Base-by-base conservation (phyloP, 2,329 filamentous ascomycete genomes). In the Rutstroemia sydowiana region DNA sequence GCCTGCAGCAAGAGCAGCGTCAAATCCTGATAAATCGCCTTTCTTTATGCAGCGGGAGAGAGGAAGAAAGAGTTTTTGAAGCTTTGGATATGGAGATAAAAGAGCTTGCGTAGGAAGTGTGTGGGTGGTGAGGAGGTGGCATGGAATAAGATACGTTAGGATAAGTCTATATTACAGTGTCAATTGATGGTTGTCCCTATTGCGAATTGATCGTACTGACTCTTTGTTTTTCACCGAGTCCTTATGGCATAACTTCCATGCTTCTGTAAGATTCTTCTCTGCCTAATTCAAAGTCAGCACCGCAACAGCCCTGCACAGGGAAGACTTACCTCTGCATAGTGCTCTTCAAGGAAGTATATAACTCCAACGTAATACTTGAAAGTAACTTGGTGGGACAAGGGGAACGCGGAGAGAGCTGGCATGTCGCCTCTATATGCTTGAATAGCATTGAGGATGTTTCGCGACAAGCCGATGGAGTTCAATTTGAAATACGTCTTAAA, bases 401-500 rank as follows among this genome's bases (percentile, higher is more conserved):
- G 92, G 62, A 95, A 98, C 13, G 79, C 74, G 14, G 85, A 77
- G 28, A 96, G 74, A 0, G 79, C 73, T 0, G 93, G 93, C 73
- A 98, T 85, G 62, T 98, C 92, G 41, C 81, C 78, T 55, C 75
- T 74, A 50, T 87, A 85, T 11, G 90, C 91, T 43, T 84, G 78
- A 44, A 98, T 76, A 0, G 89, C 90, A 59, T 85, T 88, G 43
- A 98, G 75, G 45, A 97, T 85, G 59, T 93, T 96, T 66, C 93
- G 90, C 16, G 85, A 95, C 18, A 97, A 75, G n/a, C 82, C 84
- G 52, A 95, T 85, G 31, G 87, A 88, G 70, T 95, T 95, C 57
- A 97, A 75, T 73, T 88, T 95, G 75, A 98, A 98, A 69, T 97
- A 96, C 1, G 91, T 97, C 71, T 97, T 97, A 80, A 98, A 98